Evolutionary conservation across 306 rosid species (phyloP), one percentile per base, ranked within the genome.

Genomic region (Vigna trinervia): DNA sequence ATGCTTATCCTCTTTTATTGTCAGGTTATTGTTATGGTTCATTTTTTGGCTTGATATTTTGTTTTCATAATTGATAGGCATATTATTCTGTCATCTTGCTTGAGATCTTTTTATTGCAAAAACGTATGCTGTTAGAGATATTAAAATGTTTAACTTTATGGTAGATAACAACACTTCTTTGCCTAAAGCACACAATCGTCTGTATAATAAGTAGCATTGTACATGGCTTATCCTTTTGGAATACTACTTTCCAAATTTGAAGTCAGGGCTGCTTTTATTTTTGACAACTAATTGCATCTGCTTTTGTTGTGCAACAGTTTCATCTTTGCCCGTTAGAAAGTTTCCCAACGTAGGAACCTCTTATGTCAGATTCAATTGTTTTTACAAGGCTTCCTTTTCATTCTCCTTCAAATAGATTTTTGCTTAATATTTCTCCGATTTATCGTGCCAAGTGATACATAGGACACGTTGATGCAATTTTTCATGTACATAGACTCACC

Each of bases 1-100:
- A 77, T 11, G 1, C 81, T 57, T 70, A 65, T n/a, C 12, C 30
- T 43, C 63, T 46, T 56, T 26, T 41, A 48, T n/a, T 50, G 32
- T 53, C 79, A 69, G 79, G 36, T 36, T 47, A 59, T 62, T 78
- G 23, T 61, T 4, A 52, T 26, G 43, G 34, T 68, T 60, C 63
- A 45, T 67, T 60, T 78, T 28, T 41, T 57, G 63, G 83, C 62
- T 59, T 38, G 52, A 75, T 56, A 46, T 30, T 19, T 61, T 64
- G 65, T 50, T 48, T 23, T n/a, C 30, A 34, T 13, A 36, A 64
- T 30, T 11, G 34, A 39, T 63, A 23, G 51, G 69, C 43, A 75
- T 68, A 39, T 68, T 83, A 23, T 26, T 17, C 38, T 17, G 53
- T 50, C 51, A 60, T 26, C 13, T 38, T 45, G 70, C 69, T 4